Evolutionary conservation across 108 stramenopile species (phyloP), one percentile per base, ranked within the genome.

Genomic region (Cyclostephanos tholiformis): DNA sequence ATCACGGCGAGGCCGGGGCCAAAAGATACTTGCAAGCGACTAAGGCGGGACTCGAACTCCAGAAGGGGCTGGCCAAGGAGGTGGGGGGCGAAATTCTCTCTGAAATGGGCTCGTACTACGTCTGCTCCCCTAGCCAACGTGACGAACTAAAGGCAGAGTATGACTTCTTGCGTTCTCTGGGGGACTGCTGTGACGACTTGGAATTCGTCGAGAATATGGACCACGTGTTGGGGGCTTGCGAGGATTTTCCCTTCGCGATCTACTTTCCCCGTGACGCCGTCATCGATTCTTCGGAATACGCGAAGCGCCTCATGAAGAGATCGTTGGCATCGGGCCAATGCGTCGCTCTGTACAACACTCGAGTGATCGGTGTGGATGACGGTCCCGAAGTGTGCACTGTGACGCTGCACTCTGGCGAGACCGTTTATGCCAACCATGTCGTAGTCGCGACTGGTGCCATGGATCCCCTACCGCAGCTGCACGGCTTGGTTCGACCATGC

Each of bases 231-330:
- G 82, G 82, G 14, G 32, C 51, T 52, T 73, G 76, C 59, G 0
- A 63, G 3, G 72, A 77, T 63, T 82, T 82, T 46, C 41, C 25
- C 17, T 77, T 70, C 41, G 82, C 57, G 17, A 82, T 82, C n/a
- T 77, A 77, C 48, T 82, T 82, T 74, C 82, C 82, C 17, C 56
- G 77, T 7, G 82, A 82, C 35, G 82, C 82, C 11, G 71, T 82
- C 3, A 82, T 82, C 30, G 82, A 82, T 67, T 82, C 76, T 4
- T 77, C 82, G 19, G 29, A 39, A 27, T 82, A 82, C 50, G 75
- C 82, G 22, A 82, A 82, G 35, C 23, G 63, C 16, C 32, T 82
- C 44, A 29, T 82, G 29, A 51, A 55, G 19, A 55, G 27, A 41
- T 41, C 41, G 4, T 41, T 41, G 41, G 41, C 41, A 12, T 41